Evolutionary conservation across 164 flowering plant genomes (phyloP).

Genomic region (Kalanchoe fedtschenkoi): DNA sequence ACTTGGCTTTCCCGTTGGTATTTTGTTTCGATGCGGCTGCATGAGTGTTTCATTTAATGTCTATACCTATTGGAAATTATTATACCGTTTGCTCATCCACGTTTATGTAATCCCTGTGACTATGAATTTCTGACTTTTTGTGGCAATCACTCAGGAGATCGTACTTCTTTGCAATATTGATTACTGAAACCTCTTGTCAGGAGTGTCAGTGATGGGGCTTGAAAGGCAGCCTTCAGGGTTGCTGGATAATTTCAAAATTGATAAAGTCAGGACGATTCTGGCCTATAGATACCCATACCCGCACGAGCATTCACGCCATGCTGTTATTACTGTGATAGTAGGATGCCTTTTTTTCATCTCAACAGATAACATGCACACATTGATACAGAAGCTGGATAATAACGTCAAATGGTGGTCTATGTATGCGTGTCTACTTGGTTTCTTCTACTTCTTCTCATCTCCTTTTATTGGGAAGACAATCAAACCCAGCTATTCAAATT

Average conservation of each 20-base stretch:
- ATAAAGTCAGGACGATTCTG: constrained; percentile 78
- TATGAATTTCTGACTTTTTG: background rate
- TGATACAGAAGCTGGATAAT: constrained; percentile 74
- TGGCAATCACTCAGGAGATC: background rate
- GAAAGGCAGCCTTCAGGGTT: constrained; percentile 39
- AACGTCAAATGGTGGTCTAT: constrained; percentile 99
- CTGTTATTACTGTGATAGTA: constrained; percentile 71
- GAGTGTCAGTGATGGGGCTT: constrained; percentile 24
- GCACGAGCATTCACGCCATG: constrained; percentile 96
- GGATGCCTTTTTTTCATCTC: constrained; percentile 96
- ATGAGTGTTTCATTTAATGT: background rate
- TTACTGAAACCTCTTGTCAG: background rate
- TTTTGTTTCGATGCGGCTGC: background rate
- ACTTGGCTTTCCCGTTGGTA: no score
- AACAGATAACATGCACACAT: constrained; percentile 88
- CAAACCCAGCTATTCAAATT: constrained; percentile 92
- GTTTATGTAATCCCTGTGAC: background rate
- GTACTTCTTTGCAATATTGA: background rate
- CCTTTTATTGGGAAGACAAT: constrained; percentile 93
- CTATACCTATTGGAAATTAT: background rate
- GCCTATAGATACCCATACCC: constrained; percentile 82
- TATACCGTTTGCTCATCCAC: background rate
- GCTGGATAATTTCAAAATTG: constrained; percentile 62
- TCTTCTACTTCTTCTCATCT: constrained; percentile 95
- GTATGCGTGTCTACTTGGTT: constrained; percentile 88